Evolutionary conservation across 75 land plant genomes (phyloP).

Genomic region (Pseudotsuga menziesii): DNA sequence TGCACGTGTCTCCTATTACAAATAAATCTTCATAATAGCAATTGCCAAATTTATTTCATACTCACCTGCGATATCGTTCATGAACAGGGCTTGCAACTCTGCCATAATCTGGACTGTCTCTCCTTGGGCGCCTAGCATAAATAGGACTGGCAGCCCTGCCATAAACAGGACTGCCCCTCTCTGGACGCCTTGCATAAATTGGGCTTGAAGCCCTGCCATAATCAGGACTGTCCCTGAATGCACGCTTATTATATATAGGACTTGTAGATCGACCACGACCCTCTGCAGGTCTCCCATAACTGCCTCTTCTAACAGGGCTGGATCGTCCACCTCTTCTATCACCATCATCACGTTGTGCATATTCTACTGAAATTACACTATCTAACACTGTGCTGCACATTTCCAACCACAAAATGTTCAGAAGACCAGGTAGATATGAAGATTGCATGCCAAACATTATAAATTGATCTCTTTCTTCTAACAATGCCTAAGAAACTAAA

Average conservation of each 20-base stretch:
- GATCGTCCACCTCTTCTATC: conserved; percentile 52
- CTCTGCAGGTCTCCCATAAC: conserved; percentile 18
- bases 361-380: conserved; percentile 84
- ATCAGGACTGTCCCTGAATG: conserved; percentile 17
- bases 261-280: conserved; percentile 17
- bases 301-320: conserved; percentile 17
- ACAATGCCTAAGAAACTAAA: no score
- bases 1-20: no score
- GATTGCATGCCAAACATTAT: no score
- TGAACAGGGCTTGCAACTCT: conserved; percentile 15
- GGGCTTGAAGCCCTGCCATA: conserved; percentile 23
- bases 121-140: not conserved
- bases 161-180: conserved; percentile 22
- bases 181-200: not conserved
- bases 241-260: conserved; percentile 10
- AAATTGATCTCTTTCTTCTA: no score
- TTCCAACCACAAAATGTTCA: no score
- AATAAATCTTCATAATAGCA: no score
- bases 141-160: conserved; percentile 18
- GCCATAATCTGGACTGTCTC: conserved; percentile 48
- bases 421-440: no score
- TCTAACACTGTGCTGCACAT: conserved; percentile 66
- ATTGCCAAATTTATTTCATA: no score
- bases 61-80: no score
- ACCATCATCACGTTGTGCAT: conserved; percentile 80